A percentile compares a stretch with the other conserved stretches of the same genome.
phyloP scores from a whole-genome alignment of 148 eudicot species.

The Nepenthes gracilis region DNA sequence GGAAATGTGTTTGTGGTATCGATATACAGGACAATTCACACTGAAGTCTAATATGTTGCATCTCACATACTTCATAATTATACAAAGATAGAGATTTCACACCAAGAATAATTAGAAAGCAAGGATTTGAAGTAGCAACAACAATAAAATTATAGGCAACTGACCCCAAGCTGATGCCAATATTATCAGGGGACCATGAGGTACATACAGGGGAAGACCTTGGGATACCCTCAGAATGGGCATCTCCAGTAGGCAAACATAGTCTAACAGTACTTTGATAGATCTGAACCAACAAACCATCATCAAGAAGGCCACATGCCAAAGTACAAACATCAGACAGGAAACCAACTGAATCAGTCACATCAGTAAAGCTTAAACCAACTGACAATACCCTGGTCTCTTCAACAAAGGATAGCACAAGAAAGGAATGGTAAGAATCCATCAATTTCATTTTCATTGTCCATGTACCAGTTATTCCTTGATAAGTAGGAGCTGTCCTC shows the following conservation, averaged over 20 bases:
- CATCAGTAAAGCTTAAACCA: slow-evolving; percentile 91
- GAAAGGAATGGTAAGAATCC: slow-evolving; percentile 70
- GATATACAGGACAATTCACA: slow-evolving; percentile 84
- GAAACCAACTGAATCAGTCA: slow-evolving; percentile 83
- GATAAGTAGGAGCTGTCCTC: slow-evolving; percentile 84
- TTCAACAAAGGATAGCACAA: slow-evolving; percentile 93
- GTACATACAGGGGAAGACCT: slow-evolving; percentile 46
- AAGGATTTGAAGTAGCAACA: slow-evolving; percentile 85
- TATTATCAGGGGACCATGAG: slow-evolving; percentile 69
- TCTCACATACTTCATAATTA: slow-evolving; percentile 54
- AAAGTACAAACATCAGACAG: slow-evolving; percentile 84
- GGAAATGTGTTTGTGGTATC: slow-evolving; percentile 42
- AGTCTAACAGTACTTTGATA: slow-evolving; percentile 64
- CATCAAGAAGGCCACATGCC: slow-evolving; percentile 81
- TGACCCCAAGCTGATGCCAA: slow-evolving; percentile 69
- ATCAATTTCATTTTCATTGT: slow-evolving; percentile 52
- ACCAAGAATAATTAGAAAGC: slow-evolving; percentile 66
- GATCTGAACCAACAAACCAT: slow-evolving; percentile 72
- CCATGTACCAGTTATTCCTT: slow-evolving; percentile 89
- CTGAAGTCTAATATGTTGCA: slow-evolving; percentile 65
- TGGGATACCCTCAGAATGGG: slow-evolving; percentile 51
- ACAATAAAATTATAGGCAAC: slow-evolving; percentile 63
- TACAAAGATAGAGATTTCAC: slow-evolving; percentile 31
- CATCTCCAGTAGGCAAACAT: slow-evolving; percentile 53
- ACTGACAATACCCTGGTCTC: slow-evolving; percentile 93